Percentiles rank a stretch among this genome's conserved stretches.
Conservation (phyloP, 2,329 filamentous ascomycete species). For the Penicillium sp. region DNA sequence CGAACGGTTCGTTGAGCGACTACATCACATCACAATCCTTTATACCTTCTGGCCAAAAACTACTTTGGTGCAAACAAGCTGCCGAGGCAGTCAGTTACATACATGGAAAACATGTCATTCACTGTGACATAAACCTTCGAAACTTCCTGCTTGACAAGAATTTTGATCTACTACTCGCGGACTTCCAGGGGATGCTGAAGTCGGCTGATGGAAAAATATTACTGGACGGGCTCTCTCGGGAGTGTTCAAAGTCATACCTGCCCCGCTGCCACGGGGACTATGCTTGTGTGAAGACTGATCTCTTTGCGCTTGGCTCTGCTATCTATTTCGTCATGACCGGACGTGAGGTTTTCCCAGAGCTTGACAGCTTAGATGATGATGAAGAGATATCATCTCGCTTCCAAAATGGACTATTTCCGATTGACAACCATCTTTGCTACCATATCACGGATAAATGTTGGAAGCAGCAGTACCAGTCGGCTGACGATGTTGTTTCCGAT, state of each 20-base stretch:
- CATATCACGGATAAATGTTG: conserved; percentile 18
- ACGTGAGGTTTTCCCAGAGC: conserved; percentile 16
- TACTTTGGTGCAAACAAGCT: conserved; percentile 21
- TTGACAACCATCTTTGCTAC: conserved; percentile 10
- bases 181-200: conserved; percentile 19
- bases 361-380: conserved; percentile 11
- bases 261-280: conserved; percentile 6
- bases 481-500: conserved; percentile 9
- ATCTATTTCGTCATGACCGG: conserved; percentile 22
- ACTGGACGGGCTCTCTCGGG: conserved; percentile 17
- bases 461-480: conserved; percentile 13
- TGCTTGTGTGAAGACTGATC: conserved; percentile 16
- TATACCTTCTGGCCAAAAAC: conserved; percentile 3
- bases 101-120: conserved; percentile 11
- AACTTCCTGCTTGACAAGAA: conserved; percentile 12
- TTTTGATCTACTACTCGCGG: conserved; percentile 12
- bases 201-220: conserved; percentile 5
- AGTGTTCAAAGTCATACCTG: conserved; percentile 14
- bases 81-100: conserved; percentile 15
- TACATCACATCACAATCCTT: conserved; percentile 4
- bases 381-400: conserved; percentile 12
- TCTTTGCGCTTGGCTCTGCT: conserved; percentile 23
- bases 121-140: conserved; percentile 5
- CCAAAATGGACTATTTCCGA: conserved; percentile 7
- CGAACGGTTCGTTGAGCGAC: conserved; percentile 10